These are phyloP conservation scores for Acanthamoeba royreba DNA, from an alignment of 208 protist genomes.

Conservation along the genomic window DNA sequence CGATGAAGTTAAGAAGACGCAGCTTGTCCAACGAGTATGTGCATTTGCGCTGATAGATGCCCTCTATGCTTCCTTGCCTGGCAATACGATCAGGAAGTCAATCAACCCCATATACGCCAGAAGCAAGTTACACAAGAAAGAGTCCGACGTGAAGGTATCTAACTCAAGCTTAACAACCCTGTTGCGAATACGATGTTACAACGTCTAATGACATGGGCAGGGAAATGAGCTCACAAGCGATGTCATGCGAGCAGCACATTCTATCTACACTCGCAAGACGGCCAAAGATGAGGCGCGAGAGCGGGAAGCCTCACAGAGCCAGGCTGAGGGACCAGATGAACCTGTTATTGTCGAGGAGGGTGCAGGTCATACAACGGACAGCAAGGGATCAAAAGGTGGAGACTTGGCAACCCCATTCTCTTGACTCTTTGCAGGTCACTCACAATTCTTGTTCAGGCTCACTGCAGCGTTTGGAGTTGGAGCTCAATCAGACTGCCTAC, in stretches of 20 bases:
- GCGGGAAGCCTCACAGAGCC: not conserved
- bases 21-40: constrained; percentile 70
- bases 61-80: constrained; percentile 74
- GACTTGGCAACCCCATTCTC: no score
- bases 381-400: no score
- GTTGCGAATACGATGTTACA: not conserved
- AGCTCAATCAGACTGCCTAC: constrained; percentile 80
- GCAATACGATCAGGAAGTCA: constrained; percentile 60
- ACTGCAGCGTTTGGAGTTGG: constrained; percentile 5
- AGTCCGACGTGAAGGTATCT: not conserved
- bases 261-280: constrained; percentile 25
- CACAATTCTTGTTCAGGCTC: not conserved
- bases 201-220: constrained; percentile 42
- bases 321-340: not conserved
- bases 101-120: constrained; percentile 76
- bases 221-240: constrained; percentile 84
- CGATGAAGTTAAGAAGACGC: constrained; percentile 46
- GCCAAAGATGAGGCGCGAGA: not conserved
- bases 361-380: not conserved
- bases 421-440: not conserved
- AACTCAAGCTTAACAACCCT: not conserved
- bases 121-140: not conserved
- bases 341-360: not conserved
- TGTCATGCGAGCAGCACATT: constrained; percentile 79
- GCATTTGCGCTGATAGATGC: constrained; percentile 81